phyloP scores from a whole-genome alignment of 352 stramenopile genomes.

The Globisporangium canariense region DNA sequence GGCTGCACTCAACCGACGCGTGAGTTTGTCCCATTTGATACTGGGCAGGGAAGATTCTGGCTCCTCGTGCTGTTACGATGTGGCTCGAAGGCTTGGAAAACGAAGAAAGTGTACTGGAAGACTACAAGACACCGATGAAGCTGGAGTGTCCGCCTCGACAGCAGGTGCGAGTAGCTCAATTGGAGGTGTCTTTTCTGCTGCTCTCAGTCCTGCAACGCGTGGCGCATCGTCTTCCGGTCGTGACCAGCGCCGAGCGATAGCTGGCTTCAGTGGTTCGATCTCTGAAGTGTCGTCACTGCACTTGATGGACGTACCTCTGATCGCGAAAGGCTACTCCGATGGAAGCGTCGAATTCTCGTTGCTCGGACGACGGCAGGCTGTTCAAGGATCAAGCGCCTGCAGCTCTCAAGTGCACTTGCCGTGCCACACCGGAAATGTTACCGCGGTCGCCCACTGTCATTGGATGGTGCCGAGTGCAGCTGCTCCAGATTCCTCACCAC shows the following conservation, averaged over 20 bases:
- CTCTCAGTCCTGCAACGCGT: conserved; percentile 2
- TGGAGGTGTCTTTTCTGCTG: conserved; percentile 22
- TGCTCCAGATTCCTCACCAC: not conserved
- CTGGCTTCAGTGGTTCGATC: not conserved
- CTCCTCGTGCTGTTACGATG: conserved; percentile 31
- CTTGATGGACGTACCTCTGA: conserved; percentile 59
- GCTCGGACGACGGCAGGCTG: conserved; percentile 17
- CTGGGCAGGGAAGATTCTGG: conserved; percentile 33
- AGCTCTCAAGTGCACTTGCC: conserved; percentile 15
- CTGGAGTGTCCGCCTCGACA: not conserved
- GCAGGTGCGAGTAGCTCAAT: conserved; percentile 3
- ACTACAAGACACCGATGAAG: not conserved
- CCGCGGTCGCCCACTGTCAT: conserved; percentile 43
- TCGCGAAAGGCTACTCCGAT: conserved; percentile 46
- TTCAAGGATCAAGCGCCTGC: conserved; percentile 16
- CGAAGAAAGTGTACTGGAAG: conserved; percentile 22
- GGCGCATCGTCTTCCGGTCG: conserved; percentile 3
- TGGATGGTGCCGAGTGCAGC: conserved; percentile 20
- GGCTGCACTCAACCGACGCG: not conserved
- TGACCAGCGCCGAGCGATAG: conserved; percentile 2
- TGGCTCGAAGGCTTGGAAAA: conserved; percentile 24
- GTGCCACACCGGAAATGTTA: conserved; percentile 41
- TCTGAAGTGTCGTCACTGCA: conserved; percentile 21
- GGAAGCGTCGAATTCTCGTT: conserved; percentile 40
- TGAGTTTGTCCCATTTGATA: conserved; percentile 43